Evolutionary conservation across 805 yeast species (phyloP).

Genomic region (Saccharomycopsis sp.): DNA sequence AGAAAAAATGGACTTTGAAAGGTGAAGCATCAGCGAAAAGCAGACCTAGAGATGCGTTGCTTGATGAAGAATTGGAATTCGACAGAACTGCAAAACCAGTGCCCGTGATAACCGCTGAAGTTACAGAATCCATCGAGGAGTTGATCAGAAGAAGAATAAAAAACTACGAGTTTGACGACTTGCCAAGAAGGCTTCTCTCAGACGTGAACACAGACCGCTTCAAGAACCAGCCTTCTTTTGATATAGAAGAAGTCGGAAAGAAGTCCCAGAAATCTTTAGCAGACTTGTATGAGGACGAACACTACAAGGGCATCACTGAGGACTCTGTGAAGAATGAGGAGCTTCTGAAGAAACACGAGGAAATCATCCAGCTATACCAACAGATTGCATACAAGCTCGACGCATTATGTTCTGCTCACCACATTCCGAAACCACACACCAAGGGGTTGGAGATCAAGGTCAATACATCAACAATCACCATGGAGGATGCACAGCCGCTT

Average conservation of each 20-base stretch:
- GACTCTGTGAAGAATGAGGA: conserved; percentile 51
- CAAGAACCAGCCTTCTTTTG: conserved; percentile 41
- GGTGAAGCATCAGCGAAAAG: conserved; percentile 83
- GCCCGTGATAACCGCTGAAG: conserved; percentile 85
- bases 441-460: conserved; percentile 74
- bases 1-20: conserved; percentile 86
- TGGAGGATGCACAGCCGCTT: conserved; percentile 97
- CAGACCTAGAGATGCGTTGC: conserved; percentile 75
- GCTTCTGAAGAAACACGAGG: conserved; percentile 64
- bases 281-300: conserved; percentile 84
- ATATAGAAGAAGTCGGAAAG: conserved; percentile 50
- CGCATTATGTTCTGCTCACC: conserved; percentile 88
- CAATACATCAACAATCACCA: conserved; percentile 68
- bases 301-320: conserved; percentile 38
- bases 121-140: conserved; percentile 81
- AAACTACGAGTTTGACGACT: conserved; percentile 71
- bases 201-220: conserved; percentile 55
- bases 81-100: conserved; percentile 94
- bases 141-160: conserved; percentile 75
- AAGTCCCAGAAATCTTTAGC: conserved; percentile 86
- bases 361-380: conserved; percentile 57
- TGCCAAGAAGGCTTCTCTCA: conserved; percentile 62
- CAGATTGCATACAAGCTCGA: conserved; percentile 66
- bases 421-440: conserved; percentile 82
- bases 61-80: conserved; percentile 77